Conservation (phyloP, 805 yeast species). For the Saturnispora zaruensis region DNA sequence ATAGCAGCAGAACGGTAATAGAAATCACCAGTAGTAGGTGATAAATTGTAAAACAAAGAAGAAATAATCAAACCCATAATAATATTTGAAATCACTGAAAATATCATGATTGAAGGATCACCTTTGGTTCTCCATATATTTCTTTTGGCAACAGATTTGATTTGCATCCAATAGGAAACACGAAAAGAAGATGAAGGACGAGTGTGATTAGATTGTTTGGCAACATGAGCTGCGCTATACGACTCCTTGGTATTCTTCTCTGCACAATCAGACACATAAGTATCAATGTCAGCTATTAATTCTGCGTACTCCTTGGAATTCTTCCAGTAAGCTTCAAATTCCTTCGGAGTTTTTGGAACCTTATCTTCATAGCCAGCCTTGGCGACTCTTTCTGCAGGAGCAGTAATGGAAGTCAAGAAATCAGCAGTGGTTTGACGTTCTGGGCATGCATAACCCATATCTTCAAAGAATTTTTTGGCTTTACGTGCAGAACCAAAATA, state of each 20-base stretch:
- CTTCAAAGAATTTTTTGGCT: conserved; percentile 33
- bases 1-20: conserved; percentile 53
- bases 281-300: conserved; percentile 32
- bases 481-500: conserved; percentile 30
- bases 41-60: conserved; percentile 49
- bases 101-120: conserved; percentile 39
- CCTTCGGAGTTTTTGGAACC: conserved; percentile 34
- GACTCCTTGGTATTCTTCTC: conserved; percentile 8
- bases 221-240: conserved; percentile 21
- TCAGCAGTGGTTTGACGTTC: conserved; percentile 41
- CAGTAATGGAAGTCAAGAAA: conserved; percentile 32
- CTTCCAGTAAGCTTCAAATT: conserved; percentile 35
- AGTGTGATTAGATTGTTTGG: conserved; percentile 43
- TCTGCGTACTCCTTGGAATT: conserved; percentile 26
- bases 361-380: conserved; percentile 29
- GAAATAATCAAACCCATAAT: conserved; percentile 47
- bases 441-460: conserved; percentile 41
- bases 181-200: conserved; percentile 45
- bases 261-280: conserved; percentile 10
- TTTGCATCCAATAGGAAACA: conserved; percentile 44
- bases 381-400: conserved; percentile 27
- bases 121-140: conserved; percentile 42
- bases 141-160: conserved; percentile 37
- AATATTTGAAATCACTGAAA: conserved; percentile 36
- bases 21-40: conserved; percentile 36